Evolutionary conservation across 2,329 filamentous ascomycete species (phyloP).

Genomic region (Hypoxylon sp.): DNA sequence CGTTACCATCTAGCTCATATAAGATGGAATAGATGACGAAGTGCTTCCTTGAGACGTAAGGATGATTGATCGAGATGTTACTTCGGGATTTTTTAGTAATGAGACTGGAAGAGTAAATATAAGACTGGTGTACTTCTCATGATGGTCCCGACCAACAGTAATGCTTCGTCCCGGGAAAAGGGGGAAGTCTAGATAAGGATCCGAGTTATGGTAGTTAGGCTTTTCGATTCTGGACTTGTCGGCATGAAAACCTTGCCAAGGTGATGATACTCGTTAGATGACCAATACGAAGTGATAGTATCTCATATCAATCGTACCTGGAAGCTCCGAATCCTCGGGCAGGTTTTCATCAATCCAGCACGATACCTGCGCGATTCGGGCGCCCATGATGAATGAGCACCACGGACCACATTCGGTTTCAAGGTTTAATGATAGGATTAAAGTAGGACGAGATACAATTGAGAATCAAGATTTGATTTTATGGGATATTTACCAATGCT

Average conservation of each 20-base stretch:
- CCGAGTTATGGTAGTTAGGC: constrained; percentile 7
- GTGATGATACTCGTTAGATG: constrained; percentile 1
- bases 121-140: constrained; percentile 32
- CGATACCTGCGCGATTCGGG: constrained; percentile 27
- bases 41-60: constrained; percentile 60
- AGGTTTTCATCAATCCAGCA: constrained; percentile 18
- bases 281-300: neutral
- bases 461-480: too few relatives aligned
- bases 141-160: constrained; percentile 29
- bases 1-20: constrained; percentile 53
- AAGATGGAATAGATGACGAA: constrained; percentile 64
- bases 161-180: constrained; percentile 28
- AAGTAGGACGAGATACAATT: too few relatives aligned
- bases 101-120: neutral
- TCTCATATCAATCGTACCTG: constrained; percentile 16
- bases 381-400: constrained; percentile 18
- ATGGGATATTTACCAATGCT: too few relatives aligned
- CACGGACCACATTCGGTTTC: too few relatives aligned
- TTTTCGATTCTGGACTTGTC: constrained; percentile 11
- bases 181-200: constrained; percentile 26
- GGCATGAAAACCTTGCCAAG: constrained; percentile 18
- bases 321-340: constrained; percentile 5
- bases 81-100: constrained; percentile 40
- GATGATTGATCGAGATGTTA: constrained; percentile 52
- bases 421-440: too few relatives aligned